Evolutionary conservation across 805 yeast species (phyloP).

Genomic region (Ogataea zsoltii): DNA sequence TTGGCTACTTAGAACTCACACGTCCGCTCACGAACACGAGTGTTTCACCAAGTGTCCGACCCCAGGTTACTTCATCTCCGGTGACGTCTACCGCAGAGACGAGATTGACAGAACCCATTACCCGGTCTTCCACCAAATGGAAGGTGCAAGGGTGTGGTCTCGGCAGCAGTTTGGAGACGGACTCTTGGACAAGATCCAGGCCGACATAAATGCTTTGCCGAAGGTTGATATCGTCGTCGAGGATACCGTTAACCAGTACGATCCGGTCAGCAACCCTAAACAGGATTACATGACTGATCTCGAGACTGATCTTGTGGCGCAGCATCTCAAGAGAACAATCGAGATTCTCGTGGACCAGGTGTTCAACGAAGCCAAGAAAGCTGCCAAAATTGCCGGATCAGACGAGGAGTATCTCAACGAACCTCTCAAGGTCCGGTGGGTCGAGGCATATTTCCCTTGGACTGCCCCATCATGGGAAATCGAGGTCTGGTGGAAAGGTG

Average conservation of each 20-base stretch:
- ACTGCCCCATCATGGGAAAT: slow-evolving; percentile 98
- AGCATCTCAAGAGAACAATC: slow-evolving; percentile 81
- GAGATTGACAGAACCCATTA: slow-evolving; percentile 95
- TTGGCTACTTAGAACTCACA: slow-evolving; percentile 82
- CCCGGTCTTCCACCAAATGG: slow-evolving; percentile 97
- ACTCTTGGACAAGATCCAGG: slow-evolving; percentile 45
- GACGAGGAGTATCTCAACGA: slow-evolving; percentile 61
- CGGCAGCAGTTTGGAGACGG: slow-evolving; percentile 40
- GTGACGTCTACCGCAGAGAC: slow-evolving; percentile 95
- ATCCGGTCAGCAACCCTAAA: slow-evolving; percentile 67
- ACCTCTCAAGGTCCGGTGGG: slow-evolving; percentile 90
- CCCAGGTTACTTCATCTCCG: slow-evolving; percentile 89
- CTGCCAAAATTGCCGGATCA: slow-evolving; percentile 62
- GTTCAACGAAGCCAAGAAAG: slow-evolving; percentile 66
- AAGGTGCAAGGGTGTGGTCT: slow-evolving; percentile 90
- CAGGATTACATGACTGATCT: slow-evolving; percentile 71
- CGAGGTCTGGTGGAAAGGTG: slow-evolving; percentile 98
- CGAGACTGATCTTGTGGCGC: slow-evolving; percentile 68
- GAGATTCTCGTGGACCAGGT: slow-evolving; percentile 83
- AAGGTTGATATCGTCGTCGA: slow-evolving; percentile 70
- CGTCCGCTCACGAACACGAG: slow-evolving; percentile 94
- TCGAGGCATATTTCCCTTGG: slow-evolving; percentile 96
- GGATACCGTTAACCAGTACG: slow-evolving; percentile 62
- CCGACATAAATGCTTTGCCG: slow-evolving; percentile 68
- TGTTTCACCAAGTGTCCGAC: slow-evolving; percentile 68